phyloP scores from a whole-genome alignment of 2,329 filamentous ascomycete species.

The Pseudocercospora fijiensis region DNA sequence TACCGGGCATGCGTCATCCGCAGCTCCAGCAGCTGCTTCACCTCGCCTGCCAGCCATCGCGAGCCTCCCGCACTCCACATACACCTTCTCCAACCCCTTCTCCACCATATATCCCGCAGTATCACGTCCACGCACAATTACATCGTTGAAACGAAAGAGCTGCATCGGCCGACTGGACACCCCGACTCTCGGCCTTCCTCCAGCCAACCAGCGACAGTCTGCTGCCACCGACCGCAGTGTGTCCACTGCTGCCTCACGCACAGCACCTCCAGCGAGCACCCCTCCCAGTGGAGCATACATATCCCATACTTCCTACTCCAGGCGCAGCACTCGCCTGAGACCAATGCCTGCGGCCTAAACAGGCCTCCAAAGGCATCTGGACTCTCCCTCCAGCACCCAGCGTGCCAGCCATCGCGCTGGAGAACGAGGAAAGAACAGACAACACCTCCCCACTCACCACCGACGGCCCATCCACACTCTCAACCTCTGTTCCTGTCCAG shows the following conservation, averaged over 20 bases:
- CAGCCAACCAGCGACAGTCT: not conserved
- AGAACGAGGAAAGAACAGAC: constrained; percentile 27
- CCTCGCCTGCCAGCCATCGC: not conserved
- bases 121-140: not conserved
- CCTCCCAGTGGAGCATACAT: not conserved
- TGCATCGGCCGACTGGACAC: not conserved
- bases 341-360: constrained; percentile 25
- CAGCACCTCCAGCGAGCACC: not conserved
- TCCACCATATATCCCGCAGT: not conserved
- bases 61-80: not conserved
- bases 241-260: not conserved
- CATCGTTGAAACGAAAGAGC: not conserved
- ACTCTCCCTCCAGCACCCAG: constrained; percentile 20
- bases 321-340: constrained; percentile 11
- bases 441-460: constrained; percentile 34
- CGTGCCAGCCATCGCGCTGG: constrained; percentile 35
- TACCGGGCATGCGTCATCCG: too few relatives aligned
- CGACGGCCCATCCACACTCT: constrained; percentile 35
- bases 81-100: not conserved
- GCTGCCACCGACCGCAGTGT: not conserved
- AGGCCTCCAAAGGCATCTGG: constrained; percentile 24
- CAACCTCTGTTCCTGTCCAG: constrained; percentile 23
- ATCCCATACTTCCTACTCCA: not conserved
- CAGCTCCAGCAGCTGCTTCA: not conserved
- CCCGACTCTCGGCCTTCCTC: not conserved